Evolutionary conservation across 306 rosid species (phyloP).

Genomic region (Quercus wislizeni): DNA sequence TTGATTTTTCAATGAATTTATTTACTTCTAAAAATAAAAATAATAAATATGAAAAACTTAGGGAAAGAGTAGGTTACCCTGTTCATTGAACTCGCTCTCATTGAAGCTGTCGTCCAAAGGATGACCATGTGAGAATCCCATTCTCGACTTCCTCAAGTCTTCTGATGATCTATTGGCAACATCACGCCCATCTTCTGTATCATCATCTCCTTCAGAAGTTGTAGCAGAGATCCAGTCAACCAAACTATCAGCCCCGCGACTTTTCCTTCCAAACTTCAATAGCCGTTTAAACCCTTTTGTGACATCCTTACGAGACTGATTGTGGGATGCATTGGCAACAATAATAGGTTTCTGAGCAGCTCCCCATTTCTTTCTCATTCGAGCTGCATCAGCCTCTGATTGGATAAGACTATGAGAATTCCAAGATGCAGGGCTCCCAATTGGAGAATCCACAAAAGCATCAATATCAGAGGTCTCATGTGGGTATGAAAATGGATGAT

Average conservation of each 20-base stretch:
- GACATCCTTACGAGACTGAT: slow-evolving; percentile 89
- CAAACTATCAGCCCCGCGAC: slow-evolving; percentile 81
- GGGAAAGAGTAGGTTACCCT: slow-evolving; percentile 53
- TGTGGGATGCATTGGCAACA: slow-evolving; percentile 72
- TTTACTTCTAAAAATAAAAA: neutral
- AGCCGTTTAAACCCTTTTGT: slow-evolving; percentile 90
- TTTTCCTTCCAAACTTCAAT: slow-evolving; percentile 89
- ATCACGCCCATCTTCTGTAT: slow-evolving; percentile 92
- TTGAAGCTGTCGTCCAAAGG: slow-evolving; percentile 82
- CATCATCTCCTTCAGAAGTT: slow-evolving; percentile 99
- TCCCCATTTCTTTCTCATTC: slow-evolving; percentile 99
- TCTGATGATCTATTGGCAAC: slow-evolving; percentile 79
- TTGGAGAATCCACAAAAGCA: slow-evolving; percentile 84
- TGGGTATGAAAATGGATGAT: slow-evolving; percentile 72
- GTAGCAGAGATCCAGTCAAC: slow-evolving; percentile 96
- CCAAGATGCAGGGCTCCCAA: slow-evolving; percentile 96
- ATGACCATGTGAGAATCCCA: slow-evolving; percentile 85
- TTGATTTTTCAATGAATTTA: no score
- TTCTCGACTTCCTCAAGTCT: slow-evolving; percentile 94
- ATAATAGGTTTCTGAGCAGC: slow-evolving; percentile 87
- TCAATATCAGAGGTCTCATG: slow-evolving; percentile 90
- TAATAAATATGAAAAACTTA: neutral
- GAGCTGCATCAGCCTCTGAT: slow-evolving; percentile 78
- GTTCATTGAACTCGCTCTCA: slow-evolving; percentile 80
- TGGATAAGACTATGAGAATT: slow-evolving; percentile 78